Evolutionary conservation across 106 monocot species (phyloP).

Genomic region (Triglochin maritima): DNA sequence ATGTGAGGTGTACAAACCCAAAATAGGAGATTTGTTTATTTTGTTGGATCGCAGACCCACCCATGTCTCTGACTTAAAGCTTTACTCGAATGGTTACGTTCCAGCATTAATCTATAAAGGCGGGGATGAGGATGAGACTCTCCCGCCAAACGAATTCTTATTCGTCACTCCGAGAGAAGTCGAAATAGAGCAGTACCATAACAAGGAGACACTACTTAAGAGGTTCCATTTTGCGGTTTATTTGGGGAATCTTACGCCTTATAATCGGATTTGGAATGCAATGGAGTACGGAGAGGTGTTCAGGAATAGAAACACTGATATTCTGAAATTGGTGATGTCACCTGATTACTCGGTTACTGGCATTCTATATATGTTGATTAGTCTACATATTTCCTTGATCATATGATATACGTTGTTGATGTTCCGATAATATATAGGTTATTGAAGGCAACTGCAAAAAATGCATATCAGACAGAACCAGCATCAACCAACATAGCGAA

Average conservation of each 20-base stretch:
- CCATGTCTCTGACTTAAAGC: conserved; percentile 12
- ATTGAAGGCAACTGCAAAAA: not conserved
- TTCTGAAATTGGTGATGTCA: not conserved
- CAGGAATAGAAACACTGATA: not conserved
- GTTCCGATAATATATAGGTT: too few relatives aligned
- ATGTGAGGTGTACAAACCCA: conserved; percentile 17
- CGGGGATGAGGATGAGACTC: conserved; percentile 13
- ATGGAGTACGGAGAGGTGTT: not conserved
- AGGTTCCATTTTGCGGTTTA: conserved; percentile 11
- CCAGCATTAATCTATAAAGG: conserved; percentile 11
- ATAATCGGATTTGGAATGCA: conserved; percentile 1
- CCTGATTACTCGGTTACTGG: too few relatives aligned
- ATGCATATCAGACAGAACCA: not conserved
- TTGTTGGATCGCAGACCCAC: conserved; percentile 11
- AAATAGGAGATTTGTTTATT: conserved; percentile 18
- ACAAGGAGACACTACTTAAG: not conserved
- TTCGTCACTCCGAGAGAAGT: not conserved
- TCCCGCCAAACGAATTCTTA: not conserved
- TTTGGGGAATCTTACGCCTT: not conserved
- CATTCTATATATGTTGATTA: too few relatives aligned
- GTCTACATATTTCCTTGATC: too few relatives aligned
- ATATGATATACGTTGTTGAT: too few relatives aligned
- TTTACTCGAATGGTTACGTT: conserved; percentile 5
- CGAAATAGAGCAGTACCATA: not conserved
- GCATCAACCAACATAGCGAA: not conserved